Conservation (phyloP, 768 basidiomycete genomes). For the Cystobasidium onofrii region DNA sequence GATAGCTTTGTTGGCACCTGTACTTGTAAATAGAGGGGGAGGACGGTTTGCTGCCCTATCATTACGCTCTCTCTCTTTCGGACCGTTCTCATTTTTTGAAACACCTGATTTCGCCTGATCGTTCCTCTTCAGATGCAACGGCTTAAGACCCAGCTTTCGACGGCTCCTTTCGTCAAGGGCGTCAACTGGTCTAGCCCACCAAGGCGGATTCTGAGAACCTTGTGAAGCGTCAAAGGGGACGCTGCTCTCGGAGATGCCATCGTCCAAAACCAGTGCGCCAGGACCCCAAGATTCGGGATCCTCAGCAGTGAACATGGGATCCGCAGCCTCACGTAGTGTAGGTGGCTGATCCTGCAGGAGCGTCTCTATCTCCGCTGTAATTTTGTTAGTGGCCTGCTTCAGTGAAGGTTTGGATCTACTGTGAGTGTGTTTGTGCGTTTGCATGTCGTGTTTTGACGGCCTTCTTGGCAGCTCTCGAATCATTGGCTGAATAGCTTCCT, state of each 20-base stretch:
- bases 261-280: constrained; percentile 14
- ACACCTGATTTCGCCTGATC: neutral
- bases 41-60: neutral
- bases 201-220: neutral
- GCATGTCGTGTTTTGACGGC: neutral
- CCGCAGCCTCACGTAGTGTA: neutral
- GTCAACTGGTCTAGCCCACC: neutral
- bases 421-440: neutral
- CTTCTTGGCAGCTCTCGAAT: neutral
- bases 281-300: constrained; percentile 16
- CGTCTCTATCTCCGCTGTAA: neutral
- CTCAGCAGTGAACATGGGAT: neutral
- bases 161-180: neutral
- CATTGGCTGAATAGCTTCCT: too few relatives aligned
- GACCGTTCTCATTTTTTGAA: neutral
- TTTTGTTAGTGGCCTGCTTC: neutral
- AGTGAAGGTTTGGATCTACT: neutral
- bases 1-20: neutral
- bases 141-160: constrained; percentile 14
- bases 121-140: neutral
- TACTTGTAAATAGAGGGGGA: neutral
- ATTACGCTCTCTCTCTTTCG: neutral
- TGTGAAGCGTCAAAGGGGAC: neutral
- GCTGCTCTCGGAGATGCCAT: neutral
- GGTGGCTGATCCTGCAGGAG: neutral